Percentiles rank a stretch among this genome's conserved stretches.
These are phyloP conservation scores for Beauveria rudraprayagi DNA, from an alignment of 2,329 filamentous ascomycete species.

Conservation along the genomic window DNA sequence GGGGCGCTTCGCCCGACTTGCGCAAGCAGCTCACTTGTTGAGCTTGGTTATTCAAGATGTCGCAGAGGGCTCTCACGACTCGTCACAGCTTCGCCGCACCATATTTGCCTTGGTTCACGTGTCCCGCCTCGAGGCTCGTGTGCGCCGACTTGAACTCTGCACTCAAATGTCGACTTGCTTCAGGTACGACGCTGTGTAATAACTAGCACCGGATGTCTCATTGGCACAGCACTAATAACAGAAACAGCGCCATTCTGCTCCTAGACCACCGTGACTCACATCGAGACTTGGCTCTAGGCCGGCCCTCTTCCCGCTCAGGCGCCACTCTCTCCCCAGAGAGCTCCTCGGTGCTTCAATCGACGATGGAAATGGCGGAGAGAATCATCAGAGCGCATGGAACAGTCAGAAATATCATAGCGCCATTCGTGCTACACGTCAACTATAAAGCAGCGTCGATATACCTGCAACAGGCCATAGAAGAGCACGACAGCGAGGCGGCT, in stretches of 20 bases:
- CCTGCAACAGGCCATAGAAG: background rate
- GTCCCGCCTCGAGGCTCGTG: conserved; percentile 10
- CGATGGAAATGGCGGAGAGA: background rate
- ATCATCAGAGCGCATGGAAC: background rate
- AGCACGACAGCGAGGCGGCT: background rate
- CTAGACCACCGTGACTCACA: background rate
- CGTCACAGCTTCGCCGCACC: conserved; percentile 12
- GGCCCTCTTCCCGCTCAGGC: background rate
- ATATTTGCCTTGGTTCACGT: conserved; percentile 13
- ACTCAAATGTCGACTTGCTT: conserved; percentile 15
- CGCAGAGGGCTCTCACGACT: conserved; percentile 1
- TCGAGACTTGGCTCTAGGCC: background rate
- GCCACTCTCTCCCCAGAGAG: background rate
- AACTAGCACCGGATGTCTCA: no score
- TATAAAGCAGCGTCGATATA: conserved; percentile 6
- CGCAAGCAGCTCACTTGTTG: conserved; percentile 15
- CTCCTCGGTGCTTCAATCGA: background rate
- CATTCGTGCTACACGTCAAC: conserved; percentile 5
- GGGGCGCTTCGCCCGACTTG: conserved; percentile 14
- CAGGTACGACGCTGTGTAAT: conserved; percentile 7
- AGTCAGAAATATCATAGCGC: background rate
- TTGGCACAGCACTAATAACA: background rate
- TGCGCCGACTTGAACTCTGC: conserved; percentile 12
- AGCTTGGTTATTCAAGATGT: conserved; percentile 12
- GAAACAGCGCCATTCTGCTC: background rate